phyloP scores from a whole-genome alignment of 2,329 filamentous ascomycete species.

The Arthrobotrys sphaeroides region DNA sequence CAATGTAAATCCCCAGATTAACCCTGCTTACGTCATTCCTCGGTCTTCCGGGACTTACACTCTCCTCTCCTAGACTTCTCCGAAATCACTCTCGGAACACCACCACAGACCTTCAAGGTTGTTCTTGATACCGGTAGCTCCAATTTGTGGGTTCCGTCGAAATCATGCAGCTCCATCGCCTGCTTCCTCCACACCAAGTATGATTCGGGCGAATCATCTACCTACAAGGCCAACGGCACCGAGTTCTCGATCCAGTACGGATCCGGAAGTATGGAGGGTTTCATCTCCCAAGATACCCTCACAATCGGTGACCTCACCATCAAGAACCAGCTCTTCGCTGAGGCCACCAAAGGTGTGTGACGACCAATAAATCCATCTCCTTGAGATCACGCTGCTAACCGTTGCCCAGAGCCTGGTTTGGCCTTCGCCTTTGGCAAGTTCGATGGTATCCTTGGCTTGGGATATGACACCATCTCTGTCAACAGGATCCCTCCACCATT shows the following conservation, averaged over 20 bases:
- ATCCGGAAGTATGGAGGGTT: constrained; percentile 91
- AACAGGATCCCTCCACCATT: constrained; percentile 94
- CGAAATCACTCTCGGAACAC: constrained; percentile 90
- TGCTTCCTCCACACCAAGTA: constrained; percentile 98
- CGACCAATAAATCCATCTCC: not conserved
- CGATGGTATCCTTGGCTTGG: constrained; percentile 94
- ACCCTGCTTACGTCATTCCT: constrained; percentile 17
- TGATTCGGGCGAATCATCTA: constrained; percentile 86
- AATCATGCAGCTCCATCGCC: constrained; percentile 90
- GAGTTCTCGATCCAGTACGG: constrained; percentile 94
- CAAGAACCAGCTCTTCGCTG: constrained; percentile 91
- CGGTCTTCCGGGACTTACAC: constrained; percentile 12
- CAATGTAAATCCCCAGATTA: constrained; percentile 76
- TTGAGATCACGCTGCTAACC: not conserved
- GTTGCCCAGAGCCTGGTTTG: constrained; percentile 81
- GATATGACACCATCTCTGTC: constrained; percentile 95
- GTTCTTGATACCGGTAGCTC: constrained; percentile 98
- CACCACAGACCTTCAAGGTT: constrained; percentile 96
- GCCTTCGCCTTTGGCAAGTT: constrained; percentile 98
- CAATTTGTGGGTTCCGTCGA: constrained; percentile 97
- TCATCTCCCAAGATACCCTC: constrained; percentile 87
- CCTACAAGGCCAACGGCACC: constrained; percentile 92
- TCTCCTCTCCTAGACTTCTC: constrained; percentile 78
- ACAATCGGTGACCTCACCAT: constrained; percentile 88
- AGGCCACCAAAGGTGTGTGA: constrained; percentile 72